Conservation (phyloP, 2,329 filamentous ascomycete genomes). For the Zalaria sp. region DNA sequence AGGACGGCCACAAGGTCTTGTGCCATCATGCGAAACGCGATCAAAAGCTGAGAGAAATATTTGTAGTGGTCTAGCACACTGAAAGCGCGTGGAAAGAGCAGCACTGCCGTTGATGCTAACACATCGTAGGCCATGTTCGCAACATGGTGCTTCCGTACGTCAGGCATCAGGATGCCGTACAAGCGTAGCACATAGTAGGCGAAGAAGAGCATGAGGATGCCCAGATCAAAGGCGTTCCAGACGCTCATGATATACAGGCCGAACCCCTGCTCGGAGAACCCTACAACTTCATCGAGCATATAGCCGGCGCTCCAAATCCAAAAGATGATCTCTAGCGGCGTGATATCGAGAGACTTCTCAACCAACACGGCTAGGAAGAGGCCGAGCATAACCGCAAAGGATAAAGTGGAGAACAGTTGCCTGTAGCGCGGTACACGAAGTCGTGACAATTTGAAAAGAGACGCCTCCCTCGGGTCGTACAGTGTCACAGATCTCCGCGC, state of each 20-base stretch:
- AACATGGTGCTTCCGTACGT: conserved; percentile 51
- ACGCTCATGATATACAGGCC: conserved; percentile 95
- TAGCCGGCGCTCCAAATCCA: conserved; percentile 98
- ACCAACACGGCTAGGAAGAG: conserved; percentile 74
- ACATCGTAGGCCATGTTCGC: conserved; percentile 86
- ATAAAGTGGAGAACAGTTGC: conserved; percentile 78
- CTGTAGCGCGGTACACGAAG: conserved; percentile 84
- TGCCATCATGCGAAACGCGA: conserved; percentile 89
- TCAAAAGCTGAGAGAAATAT: conserved; percentile 89
- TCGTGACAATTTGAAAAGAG: conserved; percentile 79
- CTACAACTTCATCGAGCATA: conserved; percentile 91
- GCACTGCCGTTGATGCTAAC: conserved; percentile 78
- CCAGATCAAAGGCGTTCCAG: conserved; percentile 91
- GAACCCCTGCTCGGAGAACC: conserved; percentile 93
- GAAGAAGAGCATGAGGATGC: conserved; percentile 72
- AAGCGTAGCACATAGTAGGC: conserved; percentile 82
- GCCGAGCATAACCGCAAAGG: conserved; percentile 69
- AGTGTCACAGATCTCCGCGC: conserved; percentile 65
- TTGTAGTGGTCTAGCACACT: conserved; percentile 88
- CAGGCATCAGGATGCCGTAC: conserved; percentile 73
- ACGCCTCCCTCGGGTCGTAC: conserved; percentile 83
- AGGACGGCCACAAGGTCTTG: conserved; percentile 77
- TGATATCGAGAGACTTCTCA: conserved; percentile 65
- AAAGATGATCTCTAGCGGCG: conserved; percentile 72
- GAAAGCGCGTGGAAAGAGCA: conserved; percentile 82